Conservation (phyloP, 1,284 basidiomycete genomes). For the Ustilago bromivora region DNA sequence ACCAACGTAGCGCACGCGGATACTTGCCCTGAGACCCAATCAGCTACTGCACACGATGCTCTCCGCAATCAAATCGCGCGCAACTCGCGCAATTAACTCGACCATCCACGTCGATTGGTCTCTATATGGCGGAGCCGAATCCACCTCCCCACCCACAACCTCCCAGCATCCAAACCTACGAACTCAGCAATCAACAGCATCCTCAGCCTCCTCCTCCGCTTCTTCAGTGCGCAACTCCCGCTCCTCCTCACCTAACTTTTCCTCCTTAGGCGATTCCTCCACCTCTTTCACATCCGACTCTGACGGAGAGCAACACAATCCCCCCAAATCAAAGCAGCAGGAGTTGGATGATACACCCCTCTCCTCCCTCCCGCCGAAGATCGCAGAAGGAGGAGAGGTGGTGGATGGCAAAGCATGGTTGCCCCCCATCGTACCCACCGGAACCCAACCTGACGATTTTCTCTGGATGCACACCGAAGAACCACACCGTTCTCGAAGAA, state of each 20-base stretch:
- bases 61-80: slow-evolving; percentile 18
- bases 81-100: slow-evolving; percentile 35
- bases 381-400: not conserved
- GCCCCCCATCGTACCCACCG: slow-evolving; percentile 53
- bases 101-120: slow-evolving; percentile 68
- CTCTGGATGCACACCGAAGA: slow-evolving; percentile 98
- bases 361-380: not conserved
- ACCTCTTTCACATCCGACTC: slow-evolving; percentile 35
- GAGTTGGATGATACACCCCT: slow-evolving; percentile 19
- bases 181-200: slow-evolving; percentile 1
- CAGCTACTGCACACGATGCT: slow-evolving; percentile 20
- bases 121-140: slow-evolving; percentile 66
- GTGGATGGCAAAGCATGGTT: slow-evolving; percentile 59
- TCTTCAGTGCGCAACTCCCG: slow-evolving; percentile 29
- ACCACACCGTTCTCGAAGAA: slow-evolving; percentile 87
- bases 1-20: not conserved
- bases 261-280: slow-evolving; percentile 24
- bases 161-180: slow-evolving; percentile 17
- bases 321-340: not conserved
- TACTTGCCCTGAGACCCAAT: not conserved
- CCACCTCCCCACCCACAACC: slow-evolving; percentile 22
- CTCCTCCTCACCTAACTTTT: slow-evolving; percentile 29
- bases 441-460: slow-evolving; percentile 64
- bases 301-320: not conserved
- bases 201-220: slow-evolving; percentile 14